A percentile compares a stretch with the other conserved stretches of the same genome.
Evolutionary conservation across 2,329 filamentous ascomycete species (phyloP).

Genomic region (Diatrype stigma): DNA sequence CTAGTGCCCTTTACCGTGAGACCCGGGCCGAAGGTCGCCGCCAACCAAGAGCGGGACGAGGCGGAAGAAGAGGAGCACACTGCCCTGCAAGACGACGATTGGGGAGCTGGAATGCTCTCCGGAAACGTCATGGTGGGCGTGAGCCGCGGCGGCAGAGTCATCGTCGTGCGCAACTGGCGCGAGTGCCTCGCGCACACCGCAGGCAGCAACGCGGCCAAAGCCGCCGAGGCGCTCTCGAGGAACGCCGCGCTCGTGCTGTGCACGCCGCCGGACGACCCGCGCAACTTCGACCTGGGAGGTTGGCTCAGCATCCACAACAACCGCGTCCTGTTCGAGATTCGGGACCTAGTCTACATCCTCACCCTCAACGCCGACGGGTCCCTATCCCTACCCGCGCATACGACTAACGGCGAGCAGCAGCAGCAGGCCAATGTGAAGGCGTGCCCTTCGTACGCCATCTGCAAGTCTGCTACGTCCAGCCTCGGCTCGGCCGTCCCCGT

Average conservation of each 20-base stretch:
- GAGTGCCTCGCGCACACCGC: constrained; percentile 22
- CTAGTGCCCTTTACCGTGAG: constrained; percentile 23
- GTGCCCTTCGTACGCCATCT: constrained; percentile 24
- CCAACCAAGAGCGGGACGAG: neutral
- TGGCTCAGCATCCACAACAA: constrained; percentile 40
- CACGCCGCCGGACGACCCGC: constrained; percentile 29
- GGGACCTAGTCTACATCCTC: constrained; percentile 38
- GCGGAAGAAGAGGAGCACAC: neutral
- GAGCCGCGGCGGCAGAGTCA: constrained; percentile 36
- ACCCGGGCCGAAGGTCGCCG: constrained; percentile 6
- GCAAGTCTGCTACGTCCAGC: constrained; percentile 3
- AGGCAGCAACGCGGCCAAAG: constrained; percentile 1
- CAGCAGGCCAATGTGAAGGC: constrained; percentile 14
- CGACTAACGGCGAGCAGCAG: constrained; percentile 10
- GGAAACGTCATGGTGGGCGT: constrained; percentile 39
- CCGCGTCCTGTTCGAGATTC: constrained; percentile 39
- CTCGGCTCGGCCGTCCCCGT: constrained; percentile 33
- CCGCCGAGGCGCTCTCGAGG: constrained; percentile 19
- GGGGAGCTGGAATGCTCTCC: constrained; percentile 41
- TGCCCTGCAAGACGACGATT: constrained; percentile 36
- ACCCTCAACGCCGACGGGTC: constrained; percentile 31
- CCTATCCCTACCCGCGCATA: no score
- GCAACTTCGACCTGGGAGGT: constrained; percentile 39
- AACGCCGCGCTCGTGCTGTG: constrained; percentile 35
- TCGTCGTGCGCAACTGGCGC: constrained; percentile 40